Conservation (phyloP, 768 basidiomycete genomes). For the Boletus sp. region DNA sequence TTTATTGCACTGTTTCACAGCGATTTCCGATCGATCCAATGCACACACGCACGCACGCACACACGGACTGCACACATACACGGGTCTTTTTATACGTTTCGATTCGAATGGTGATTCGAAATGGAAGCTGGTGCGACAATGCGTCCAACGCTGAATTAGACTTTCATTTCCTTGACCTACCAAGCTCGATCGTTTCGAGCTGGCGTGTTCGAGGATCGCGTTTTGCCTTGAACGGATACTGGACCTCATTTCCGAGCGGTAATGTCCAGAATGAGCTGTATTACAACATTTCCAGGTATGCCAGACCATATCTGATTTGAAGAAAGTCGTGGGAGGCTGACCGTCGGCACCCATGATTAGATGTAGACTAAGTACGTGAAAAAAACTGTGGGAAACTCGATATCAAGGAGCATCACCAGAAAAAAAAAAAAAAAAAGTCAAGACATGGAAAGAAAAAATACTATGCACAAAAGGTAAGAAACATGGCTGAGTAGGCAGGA, state of each 20-base stretch:
- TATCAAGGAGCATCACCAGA: conserved; percentile 10
- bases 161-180: too few relatives aligned
- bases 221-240: neutral
- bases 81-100: neutral
- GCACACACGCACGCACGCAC: neutral
- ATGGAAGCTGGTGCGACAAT: too few relatives aligned
- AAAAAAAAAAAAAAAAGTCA: neutral
- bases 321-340: conserved; percentile 16
- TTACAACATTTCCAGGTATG: conserved; percentile 38
- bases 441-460: neutral
- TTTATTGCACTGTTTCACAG: neutral
- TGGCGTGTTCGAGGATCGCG: neutral
- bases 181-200: neutral
- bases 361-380: conserved; percentile 24
- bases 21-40: conserved; percentile 8
- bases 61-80: neutral
- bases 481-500: neutral
- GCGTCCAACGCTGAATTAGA: too few relatives aligned
- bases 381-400: conserved; percentile 8
- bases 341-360: conserved; percentile 23
- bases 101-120: conserved; percentile 5
- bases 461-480: conserved; percentile 23
- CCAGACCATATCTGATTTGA: conserved; percentile 32
- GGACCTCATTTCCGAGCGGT: conserved; percentile 15
- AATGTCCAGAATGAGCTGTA: conserved; percentile 32